These are phyloP conservation scores for Zea mays DNA, from an alignment of 176 grass and related monocot genomes.

Conservation along the genomic window DNA sequence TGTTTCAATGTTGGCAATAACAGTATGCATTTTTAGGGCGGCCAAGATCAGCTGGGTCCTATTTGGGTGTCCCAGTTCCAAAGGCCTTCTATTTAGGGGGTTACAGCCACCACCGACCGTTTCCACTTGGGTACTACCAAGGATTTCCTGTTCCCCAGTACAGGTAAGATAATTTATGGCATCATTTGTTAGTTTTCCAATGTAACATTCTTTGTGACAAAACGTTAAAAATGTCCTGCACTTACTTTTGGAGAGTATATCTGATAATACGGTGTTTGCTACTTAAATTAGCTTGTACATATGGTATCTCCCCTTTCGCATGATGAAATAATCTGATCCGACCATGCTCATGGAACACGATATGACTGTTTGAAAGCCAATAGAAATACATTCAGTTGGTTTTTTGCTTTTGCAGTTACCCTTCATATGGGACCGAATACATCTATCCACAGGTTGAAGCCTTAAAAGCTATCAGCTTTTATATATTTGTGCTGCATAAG, in stretches of 20 bases:
- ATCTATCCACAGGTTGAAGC: constrained; percentile 84
- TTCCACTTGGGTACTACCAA: constrained; percentile 78
- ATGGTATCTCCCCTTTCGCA: neutral
- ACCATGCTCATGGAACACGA: constrained; percentile 26
- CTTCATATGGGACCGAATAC: constrained; percentile 79
- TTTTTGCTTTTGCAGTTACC: constrained; percentile 72
- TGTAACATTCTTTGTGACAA: neutral
- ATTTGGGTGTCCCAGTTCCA: constrained; percentile 62
- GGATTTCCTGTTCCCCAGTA: constrained; percentile 65
- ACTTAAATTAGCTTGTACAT: constrained; percentile 14
- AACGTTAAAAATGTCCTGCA: neutral
- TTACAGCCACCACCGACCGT: constrained; percentile 57
- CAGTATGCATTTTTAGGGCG: constrained; percentile 45
- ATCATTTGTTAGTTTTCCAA: neutral
- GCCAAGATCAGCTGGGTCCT: constrained; percentile 73
- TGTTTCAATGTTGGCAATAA: neutral
- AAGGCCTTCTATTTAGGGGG: constrained; percentile 68
- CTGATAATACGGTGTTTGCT: neutral
- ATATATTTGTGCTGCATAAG: constrained; percentile 6
- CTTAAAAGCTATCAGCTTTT: constrained; percentile 35
- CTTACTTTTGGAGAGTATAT: constrained; percentile 4
- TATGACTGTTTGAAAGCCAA: constrained; percentile 33
- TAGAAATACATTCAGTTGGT: constrained; percentile 38
- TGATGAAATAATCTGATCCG: neutral
- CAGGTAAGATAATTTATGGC: constrained; percentile 51